These are phyloP conservation scores for Sistotremastrum niveocremeum DNA, from an alignment of 768 basidiomycete species.

Conservation along the genomic window DNA sequence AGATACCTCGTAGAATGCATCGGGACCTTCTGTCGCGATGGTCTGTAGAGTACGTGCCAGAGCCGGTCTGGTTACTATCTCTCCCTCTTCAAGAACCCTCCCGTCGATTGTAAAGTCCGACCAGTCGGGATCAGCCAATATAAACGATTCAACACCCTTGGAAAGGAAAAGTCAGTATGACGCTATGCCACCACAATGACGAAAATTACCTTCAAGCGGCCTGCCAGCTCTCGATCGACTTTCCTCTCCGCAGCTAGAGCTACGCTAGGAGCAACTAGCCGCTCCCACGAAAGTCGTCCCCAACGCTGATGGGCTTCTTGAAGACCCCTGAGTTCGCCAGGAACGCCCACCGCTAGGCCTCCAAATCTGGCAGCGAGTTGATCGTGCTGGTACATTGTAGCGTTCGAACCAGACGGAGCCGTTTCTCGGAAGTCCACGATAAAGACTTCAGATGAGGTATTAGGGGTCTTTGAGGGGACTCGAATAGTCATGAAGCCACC, in stretches of 20 bases:
- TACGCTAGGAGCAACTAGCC: slow-evolving; percentile 62
- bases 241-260: slow-evolving; percentile 68
- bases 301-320: slow-evolving; percentile 73
- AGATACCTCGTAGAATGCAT: slow-evolving; percentile 67
- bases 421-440: slow-evolving; percentile 84
- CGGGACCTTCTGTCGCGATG: slow-evolving; percentile 66
- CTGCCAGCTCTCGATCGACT: slow-evolving; percentile 64
- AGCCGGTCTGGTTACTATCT: slow-evolving; percentile 56
- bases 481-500: slow-evolving; percentile 82
- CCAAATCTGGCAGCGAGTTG: slow-evolving; percentile 48
- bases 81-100: slow-evolving; percentile 55
- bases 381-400: slow-evolving; percentile 59
- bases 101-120: slow-evolving; percentile 70
- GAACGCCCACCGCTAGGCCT: slow-evolving; percentile 80
- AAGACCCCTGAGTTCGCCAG: slow-evolving; percentile 82
- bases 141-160: slow-evolving; percentile 20
- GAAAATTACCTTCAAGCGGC: slow-evolving; percentile 45
- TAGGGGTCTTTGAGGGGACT: slow-evolving; percentile 37
- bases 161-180: neutral
- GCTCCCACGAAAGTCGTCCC: slow-evolving; percentile 69
- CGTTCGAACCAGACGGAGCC: slow-evolving; percentile 58
- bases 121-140: slow-evolving; percentile 65
- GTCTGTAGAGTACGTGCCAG: slow-evolving; percentile 62
- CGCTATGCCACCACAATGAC: neutral
- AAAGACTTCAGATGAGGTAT: slow-evolving; percentile 42